Evolutionary conservation across 139 green algal genomes (phyloP).

Genomic region (Astrephomene gubernaculifera): DNA sequence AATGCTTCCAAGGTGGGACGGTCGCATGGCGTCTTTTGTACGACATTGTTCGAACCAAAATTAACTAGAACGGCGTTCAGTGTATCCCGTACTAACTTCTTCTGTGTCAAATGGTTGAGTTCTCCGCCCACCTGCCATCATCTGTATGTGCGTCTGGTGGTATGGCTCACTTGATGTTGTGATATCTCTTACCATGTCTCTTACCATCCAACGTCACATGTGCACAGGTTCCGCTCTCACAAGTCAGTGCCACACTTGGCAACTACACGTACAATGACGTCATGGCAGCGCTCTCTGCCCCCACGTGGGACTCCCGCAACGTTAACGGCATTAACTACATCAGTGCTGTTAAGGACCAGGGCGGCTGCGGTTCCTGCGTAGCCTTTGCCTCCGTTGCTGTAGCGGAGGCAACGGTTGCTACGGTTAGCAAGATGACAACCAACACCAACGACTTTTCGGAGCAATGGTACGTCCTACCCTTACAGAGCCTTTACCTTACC

Average conservation of each 20-base stretch:
- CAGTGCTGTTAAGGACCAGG: constrained; percentile 72
- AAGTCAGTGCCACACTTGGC: not conserved
- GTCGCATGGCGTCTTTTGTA: no score
- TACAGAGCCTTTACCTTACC: not conserved
- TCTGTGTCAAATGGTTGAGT: not conserved
- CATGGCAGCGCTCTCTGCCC: constrained; percentile 3
- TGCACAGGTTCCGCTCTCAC: not conserved
- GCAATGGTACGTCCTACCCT: not conserved
- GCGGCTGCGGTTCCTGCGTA: constrained; percentile 72
- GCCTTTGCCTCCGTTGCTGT: constrained; percentile 48
- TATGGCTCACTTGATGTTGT: no score
- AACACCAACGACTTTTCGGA: constrained; percentile 19
- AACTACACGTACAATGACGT: not conserved
- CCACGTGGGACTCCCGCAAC: constrained; percentile 18
- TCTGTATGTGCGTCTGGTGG: not conserved
- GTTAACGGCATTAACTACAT: constrained; percentile 42
- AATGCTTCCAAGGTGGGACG: no score
- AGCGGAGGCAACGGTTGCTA: not conserved
- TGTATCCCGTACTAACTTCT: not conserved
- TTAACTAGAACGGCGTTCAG: no score
- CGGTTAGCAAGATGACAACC: not conserved
- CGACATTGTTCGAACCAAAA: no score
- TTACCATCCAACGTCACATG: not conserved
- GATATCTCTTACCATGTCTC: not conserved
- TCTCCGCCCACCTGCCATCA: not conserved